Evolutionary conservation across 106 monocot species (phyloP).

Genomic region (Dioscorea dumetorum): DNA sequence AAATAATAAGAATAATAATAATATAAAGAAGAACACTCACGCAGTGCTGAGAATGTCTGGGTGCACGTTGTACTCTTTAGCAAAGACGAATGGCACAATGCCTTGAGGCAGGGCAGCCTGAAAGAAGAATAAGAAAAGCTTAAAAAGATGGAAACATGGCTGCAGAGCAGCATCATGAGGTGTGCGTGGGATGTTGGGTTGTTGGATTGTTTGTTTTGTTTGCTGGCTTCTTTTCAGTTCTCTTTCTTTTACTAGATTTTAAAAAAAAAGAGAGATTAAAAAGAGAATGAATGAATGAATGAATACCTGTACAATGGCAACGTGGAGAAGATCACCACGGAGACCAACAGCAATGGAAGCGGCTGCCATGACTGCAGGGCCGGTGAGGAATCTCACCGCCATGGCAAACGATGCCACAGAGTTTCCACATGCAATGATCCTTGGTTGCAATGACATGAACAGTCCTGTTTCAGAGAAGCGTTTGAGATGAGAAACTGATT

Average conservation of each 20-base stretch:
- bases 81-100: slow-evolving; percentile 91
- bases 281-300: not conserved
- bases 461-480: slow-evolving; percentile 38
- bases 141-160: not conserved
- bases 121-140: not conserved
- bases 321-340: slow-evolving; percentile 54
- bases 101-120: slow-evolving; percentile 97
- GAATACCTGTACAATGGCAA: slow-evolving; percentile 82
- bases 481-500: too few relatives aligned
- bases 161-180: not conserved
- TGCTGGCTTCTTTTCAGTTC: too few relatives aligned
- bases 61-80: slow-evolving; percentile 95
- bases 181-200: not conserved
- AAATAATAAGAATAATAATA: not conserved
- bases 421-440: slow-evolving; percentile 88
- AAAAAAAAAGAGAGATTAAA: not conserved
- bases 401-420: slow-evolving; percentile 61
- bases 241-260: too few relatives aligned
- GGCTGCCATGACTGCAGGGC: slow-evolving; percentile 84
- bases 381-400: slow-evolving; percentile 72
- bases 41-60: slow-evolving; percentile 90
- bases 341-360: slow-evolving; percentile 70
- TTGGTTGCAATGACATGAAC: slow-evolving; percentile 94
- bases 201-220: not conserved
- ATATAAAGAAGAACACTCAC: slow-evolving; percentile 23